These are phyloP conservation scores for Aspergillus phoenicis DNA, from an alignment of 2,329 filamentous ascomycete genomes.

Conservation along the genomic window DNA sequence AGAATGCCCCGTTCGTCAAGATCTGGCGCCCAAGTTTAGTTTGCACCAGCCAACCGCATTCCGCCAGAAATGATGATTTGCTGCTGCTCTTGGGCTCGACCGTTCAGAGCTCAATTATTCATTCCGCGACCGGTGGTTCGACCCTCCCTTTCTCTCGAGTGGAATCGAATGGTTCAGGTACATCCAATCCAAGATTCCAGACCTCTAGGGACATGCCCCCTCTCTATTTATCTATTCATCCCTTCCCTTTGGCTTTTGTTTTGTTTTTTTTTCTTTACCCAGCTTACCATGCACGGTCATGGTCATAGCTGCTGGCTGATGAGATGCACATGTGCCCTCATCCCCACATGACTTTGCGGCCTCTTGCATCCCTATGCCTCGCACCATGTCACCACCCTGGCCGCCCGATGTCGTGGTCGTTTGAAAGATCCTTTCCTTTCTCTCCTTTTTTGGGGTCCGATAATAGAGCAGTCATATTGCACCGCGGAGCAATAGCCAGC, in stretches of 20 bases:
- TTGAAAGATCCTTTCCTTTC: not conserved
- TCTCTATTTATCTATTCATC: not conserved
- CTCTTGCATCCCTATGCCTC: not conserved
- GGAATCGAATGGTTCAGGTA: constrained; percentile 1
- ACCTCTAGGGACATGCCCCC: not conserved
- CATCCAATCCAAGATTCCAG: not conserved
- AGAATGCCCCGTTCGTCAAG: constrained; percentile 1
- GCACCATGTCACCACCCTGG: not conserved
- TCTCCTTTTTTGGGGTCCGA: not conserved
- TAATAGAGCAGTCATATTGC: not conserved
- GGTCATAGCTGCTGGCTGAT: constrained; percentile 9
- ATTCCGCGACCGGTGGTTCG: constrained; percentile 6
- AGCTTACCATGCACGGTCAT: constrained; percentile 8
- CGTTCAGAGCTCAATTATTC: not conserved
- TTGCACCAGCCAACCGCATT: constrained; percentile 4
- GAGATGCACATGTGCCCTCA: constrained; percentile 4
- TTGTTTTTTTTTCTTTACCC: not conserved
- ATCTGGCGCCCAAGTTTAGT: constrained; percentile 8
- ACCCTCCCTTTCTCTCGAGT: not conserved
- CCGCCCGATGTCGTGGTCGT: not conserved
- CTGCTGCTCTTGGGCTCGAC: not conserved
- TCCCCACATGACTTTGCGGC: not conserved
- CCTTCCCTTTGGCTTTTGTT: not conserved
- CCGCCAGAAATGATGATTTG: constrained; percentile 1
- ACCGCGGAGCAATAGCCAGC: not conserved